Conservation (phyloP, 108 stramenopile genomes). For the Pelagomonas calceolata region DNA sequence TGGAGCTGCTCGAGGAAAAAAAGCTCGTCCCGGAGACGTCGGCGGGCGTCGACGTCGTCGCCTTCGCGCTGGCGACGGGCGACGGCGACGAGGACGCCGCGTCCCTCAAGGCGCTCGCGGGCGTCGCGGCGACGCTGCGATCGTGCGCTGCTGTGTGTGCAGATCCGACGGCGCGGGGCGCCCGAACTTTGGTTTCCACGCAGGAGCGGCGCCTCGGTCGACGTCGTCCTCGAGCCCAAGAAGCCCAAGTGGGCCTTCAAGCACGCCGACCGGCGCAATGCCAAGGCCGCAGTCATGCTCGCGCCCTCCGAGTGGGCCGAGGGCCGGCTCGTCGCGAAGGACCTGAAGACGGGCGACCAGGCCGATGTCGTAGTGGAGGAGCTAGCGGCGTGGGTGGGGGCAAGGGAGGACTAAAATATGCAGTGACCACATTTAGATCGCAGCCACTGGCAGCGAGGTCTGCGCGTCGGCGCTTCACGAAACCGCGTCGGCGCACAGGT, state of each 20-base stretch:
- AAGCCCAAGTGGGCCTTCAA: slow-evolving; percentile 93
- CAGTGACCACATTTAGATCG: too few relatives aligned
- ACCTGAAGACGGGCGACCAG: slow-evolving; percentile 56
- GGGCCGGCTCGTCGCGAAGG: slow-evolving; percentile 62
- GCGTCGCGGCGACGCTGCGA: slow-evolving; percentile 9
- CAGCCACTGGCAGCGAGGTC: too few relatives aligned
- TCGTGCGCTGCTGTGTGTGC: too few relatives aligned
- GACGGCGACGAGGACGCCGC: slow-evolving; percentile 44
- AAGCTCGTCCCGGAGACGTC: slow-evolving; percentile 74
- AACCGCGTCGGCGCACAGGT: too few relatives aligned
- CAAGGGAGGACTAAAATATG: too few relatives aligned
- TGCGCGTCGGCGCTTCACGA: too few relatives aligned
- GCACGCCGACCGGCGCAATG: slow-evolving; percentile 79
- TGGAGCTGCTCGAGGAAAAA: slow-evolving; percentile 80
- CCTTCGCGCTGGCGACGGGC: slow-evolving; percentile 56
- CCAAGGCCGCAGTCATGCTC: slow-evolving; percentile 69
- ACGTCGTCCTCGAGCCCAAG: slow-evolving; percentile 73
- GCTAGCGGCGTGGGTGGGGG: slow-evolving; percentile 37
- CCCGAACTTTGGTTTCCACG: too few relatives aligned
- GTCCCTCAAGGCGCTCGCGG: slow-evolving; percentile 53
- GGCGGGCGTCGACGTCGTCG: slow-evolving; percentile 56
- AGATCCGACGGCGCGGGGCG: too few relatives aligned
- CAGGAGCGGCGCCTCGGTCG: slow-evolving; percentile 60
- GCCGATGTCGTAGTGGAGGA: slow-evolving; percentile 44
- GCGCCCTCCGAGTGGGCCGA: slow-evolving; percentile 70